Conservation (phyloP, 768 basidiomycete genomes). For the Amanita jacksonii region DNA sequence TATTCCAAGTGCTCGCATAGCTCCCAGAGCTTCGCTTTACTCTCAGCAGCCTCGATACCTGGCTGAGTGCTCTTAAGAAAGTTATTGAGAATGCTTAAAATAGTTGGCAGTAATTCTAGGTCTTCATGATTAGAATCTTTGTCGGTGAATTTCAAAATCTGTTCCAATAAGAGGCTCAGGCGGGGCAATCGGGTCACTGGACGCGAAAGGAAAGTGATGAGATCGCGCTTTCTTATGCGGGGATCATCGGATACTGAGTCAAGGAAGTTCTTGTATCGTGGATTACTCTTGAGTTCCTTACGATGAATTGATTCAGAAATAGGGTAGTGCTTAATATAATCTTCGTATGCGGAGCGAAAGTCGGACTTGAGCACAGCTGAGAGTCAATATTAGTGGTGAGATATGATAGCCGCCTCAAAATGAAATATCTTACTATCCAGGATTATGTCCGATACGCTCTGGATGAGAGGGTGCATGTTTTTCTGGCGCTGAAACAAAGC, state of each 20-base stretch:
- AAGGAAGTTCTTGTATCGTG: conserved; percentile 57
- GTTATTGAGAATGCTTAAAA: conserved; percentile 55
- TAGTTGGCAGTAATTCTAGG: conserved; percentile 63
- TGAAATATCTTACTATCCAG: conserved; percentile 57
- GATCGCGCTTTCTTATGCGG: conserved; percentile 62
- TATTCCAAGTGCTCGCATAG: conserved; percentile 68
- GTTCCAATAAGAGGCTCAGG: conserved; percentile 63
- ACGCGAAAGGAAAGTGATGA: conserved; percentile 75
- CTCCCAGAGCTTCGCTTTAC: conserved; percentile 82
- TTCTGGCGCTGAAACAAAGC: conserved; percentile 72
- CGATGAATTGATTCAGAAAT: conserved; percentile 77
- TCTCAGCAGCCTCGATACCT: conserved; percentile 85
- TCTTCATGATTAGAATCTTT: conserved; percentile 70
- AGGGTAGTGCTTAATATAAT: conserved; percentile 84
- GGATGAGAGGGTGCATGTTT: conserved; percentile 78
- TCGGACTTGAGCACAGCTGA: conserved; percentile 33
- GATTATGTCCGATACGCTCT: conserved; percentile 78
- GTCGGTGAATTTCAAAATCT: conserved; percentile 55
- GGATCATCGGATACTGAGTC: conserved; percentile 53
- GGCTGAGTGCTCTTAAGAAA: conserved; percentile 82
- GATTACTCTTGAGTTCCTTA: conserved; percentile 62
- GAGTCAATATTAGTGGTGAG: conserved; percentile 18
- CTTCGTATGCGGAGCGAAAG: conserved; percentile 63
- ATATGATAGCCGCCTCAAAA: no score
- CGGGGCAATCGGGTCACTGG: conserved; percentile 87